Conservation (phyloP, 345 rosid genomes). For the Camelina laxa region DNA sequence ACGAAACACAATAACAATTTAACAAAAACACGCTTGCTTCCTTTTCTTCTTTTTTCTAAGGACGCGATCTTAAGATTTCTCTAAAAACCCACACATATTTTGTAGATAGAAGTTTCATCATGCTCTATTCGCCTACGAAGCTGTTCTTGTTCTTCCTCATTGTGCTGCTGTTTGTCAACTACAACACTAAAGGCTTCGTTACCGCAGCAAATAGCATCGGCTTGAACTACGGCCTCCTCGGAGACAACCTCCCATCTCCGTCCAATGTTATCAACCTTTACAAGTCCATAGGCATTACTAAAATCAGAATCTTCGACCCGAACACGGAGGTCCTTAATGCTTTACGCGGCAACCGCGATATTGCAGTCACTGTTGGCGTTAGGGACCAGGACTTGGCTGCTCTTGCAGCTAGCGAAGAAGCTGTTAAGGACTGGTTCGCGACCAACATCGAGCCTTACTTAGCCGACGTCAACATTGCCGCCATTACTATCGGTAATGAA, state of each 20-base stretch:
- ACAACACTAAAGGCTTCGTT: constrained; percentile 10
- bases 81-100: background rate
- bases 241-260: constrained; percentile 52
- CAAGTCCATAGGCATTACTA: constrained; percentile 34
- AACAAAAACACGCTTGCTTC: background rate
- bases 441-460: constrained; percentile 41
- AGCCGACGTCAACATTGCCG: constrained; percentile 37
- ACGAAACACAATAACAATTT: background rate
- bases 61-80: background rate
- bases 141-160: constrained; percentile 28
- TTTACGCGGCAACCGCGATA: constrained; percentile 28
- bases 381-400: constrained; percentile 43
- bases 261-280: constrained; percentile 47
- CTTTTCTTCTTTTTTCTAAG: background rate
- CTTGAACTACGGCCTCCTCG: constrained; percentile 50
- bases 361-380: constrained; percentile 42
- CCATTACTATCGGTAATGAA: constrained; percentile 52
- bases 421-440: constrained; percentile 39
- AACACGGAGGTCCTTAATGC: constrained; percentile 40
- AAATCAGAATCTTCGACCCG: constrained; percentile 51
- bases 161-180: background rate
- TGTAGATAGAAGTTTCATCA: constrained; percentile 15
- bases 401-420: constrained; percentile 38
- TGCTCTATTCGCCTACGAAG: constrained; percentile 18
- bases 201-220: constrained; percentile 26